Evolutionary conservation across 345 rosid species (phyloP).

Genomic region (Syzygium grande): DNA sequence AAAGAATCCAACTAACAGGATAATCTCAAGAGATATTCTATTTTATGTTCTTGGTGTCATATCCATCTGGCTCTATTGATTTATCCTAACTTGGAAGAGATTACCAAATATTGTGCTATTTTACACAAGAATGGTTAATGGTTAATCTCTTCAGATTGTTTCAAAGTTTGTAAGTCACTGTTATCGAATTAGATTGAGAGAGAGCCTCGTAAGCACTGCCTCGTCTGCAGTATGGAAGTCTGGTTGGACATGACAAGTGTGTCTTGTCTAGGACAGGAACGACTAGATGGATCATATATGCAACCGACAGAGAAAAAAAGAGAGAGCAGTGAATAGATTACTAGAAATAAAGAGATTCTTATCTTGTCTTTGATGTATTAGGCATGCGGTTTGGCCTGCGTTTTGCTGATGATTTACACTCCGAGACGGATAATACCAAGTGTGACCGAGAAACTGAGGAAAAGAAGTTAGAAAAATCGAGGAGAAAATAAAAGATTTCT

Average conservation of each 20-base stretch:
- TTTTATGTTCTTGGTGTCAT: neutral
- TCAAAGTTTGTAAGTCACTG: neutral
- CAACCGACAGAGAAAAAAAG: neutral
- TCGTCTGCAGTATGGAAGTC: neutral
- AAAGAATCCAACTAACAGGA: neutral
- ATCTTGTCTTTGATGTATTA: neutral
- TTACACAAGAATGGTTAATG: neutral
- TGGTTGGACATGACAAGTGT: neutral
- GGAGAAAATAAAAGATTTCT: neutral
- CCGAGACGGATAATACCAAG: neutral
- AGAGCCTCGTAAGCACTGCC: neutral
- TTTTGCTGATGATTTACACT: neutral
- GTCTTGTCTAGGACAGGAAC: neutral
- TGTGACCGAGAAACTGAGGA: neutral
- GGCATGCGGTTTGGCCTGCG: neutral
- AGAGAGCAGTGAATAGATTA: neutral
- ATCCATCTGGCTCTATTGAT: neutral
- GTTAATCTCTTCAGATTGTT: neutral
- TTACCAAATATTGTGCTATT: neutral
- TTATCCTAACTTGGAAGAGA: neutral
- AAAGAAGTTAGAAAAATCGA: neutral
- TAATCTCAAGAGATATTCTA: neutral
- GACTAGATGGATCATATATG: neutral
- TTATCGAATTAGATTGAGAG: neutral
- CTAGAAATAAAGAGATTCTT: neutral